Percentiles rank a stretch among this genome's conserved stretches.
Conservation (phyloP, 2,329 filamentous ascomycete species). For the Penicillium italicum region DNA sequence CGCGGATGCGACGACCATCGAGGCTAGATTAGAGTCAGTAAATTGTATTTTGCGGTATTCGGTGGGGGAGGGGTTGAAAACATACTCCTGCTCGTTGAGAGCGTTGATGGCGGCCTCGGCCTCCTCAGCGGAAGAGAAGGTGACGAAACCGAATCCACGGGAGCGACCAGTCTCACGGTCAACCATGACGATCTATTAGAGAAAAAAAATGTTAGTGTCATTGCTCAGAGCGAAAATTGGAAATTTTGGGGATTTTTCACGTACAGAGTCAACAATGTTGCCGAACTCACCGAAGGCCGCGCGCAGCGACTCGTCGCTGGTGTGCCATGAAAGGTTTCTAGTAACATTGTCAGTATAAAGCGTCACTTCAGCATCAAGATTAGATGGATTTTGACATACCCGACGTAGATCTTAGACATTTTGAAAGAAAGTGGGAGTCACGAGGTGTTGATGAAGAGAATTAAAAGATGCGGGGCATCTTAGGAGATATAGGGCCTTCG, state of each 20-base stretch:
- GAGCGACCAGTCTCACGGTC: conserved; percentile 18
- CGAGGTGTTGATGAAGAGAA: conserved; percentile 8
- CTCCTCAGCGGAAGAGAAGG: conserved; percentile 12
- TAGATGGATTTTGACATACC: conserved; percentile 4
- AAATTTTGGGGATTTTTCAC: conserved; percentile 1
- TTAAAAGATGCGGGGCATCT: conserved; percentile 8
- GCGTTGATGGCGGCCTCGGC: conserved; percentile 12
- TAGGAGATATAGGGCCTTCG: conserved; percentile 3
- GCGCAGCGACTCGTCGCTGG: conserved; percentile 7
- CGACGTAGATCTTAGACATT: conserved; percentile 19
- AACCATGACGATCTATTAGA: conserved; percentile 13
- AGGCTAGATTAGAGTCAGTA: not conserved
- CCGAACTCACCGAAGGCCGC: conserved; percentile 13
- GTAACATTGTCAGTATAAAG: not conserved
- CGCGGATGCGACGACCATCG: conserved; percentile 13
- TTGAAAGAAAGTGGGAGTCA: conserved; percentile 1
- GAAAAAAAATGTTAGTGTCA: not conserved
- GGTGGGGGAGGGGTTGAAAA: not conserved
- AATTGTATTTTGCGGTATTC: not conserved
- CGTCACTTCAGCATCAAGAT: not conserved
- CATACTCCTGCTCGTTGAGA: conserved; percentile 17
- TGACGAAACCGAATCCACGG: conserved; percentile 21
- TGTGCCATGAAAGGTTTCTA: conserved; percentile 17
- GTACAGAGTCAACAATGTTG: conserved; percentile 11
- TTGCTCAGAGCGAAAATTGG: not conserved